These are phyloP conservation scores for Penicillium hordei DNA, from an alignment of 2,329 filamentous ascomycete species.

Conservation along the genomic window DNA sequence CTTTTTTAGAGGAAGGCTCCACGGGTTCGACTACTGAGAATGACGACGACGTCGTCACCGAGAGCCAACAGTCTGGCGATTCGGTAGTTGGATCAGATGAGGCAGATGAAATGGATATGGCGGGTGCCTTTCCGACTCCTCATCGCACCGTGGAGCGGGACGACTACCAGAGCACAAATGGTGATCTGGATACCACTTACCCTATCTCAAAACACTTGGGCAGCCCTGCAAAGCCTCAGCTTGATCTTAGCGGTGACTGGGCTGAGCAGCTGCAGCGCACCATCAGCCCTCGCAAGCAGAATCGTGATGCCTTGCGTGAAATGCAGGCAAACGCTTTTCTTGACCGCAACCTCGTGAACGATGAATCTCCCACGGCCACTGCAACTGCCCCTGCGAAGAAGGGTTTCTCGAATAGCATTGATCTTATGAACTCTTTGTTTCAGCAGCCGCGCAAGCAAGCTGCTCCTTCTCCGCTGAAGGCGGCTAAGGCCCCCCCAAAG, in stretches of 20 bases:
- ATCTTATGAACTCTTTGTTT: constrained; percentile 94
- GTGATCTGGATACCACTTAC: constrained; percentile 51
- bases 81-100: constrained; percentile 63
- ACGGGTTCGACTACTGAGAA: constrained; percentile 71
- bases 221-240: constrained; percentile 56
- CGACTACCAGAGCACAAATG: constrained; percentile 49
- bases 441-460: constrained; percentile 60
- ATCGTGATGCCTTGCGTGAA: constrained; percentile 70
- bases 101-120: constrained; percentile 78
- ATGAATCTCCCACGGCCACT: constrained; percentile 34
- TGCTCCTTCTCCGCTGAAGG: constrained; percentile 50
- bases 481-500: constrained; percentile 57
- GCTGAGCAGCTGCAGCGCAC: constrained; percentile 90
- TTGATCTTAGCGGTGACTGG: constrained; percentile 76
- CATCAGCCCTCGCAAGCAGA: constrained; percentile 88
- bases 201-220: constrained; percentile 34
- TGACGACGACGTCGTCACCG: constrained; percentile 53
- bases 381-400: constrained; percentile 44
- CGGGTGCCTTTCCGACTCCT: constrained; percentile 72
- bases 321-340: constrained; percentile 62
- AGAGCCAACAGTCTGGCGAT: constrained; percentile 58
- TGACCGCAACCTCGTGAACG: constrained; percentile 41
- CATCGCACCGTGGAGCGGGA: constrained; percentile 75
- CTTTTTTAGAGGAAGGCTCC: constrained; percentile 94
- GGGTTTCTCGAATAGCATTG: constrained; percentile 83